These are phyloP conservation scores for Straminergon stramineum DNA, from an alignment of 225 moss, liverwort and hornwort species.

Conservation along the genomic window DNA sequence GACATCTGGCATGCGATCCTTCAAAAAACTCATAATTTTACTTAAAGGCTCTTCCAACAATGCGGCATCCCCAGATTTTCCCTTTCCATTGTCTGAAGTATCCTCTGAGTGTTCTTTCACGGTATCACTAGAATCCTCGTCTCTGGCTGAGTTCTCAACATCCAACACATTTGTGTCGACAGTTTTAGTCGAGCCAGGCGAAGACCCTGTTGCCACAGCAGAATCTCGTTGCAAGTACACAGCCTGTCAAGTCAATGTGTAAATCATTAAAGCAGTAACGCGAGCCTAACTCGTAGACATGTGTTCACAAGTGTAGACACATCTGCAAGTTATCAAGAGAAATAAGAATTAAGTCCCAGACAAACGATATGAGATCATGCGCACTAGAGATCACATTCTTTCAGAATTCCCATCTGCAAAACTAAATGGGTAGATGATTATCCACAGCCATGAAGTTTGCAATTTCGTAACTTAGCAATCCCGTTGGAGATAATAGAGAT, in stretches of 20 bases:
- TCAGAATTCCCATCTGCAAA: neutral
- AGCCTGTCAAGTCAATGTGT: conserved; percentile 38
- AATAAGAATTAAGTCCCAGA: neutral
- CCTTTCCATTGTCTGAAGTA: conserved; percentile 51
- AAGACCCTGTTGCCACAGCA: conserved; percentile 55
- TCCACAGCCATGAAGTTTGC: neutral
- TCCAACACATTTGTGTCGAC: conserved; percentile 48
- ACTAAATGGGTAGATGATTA: neutral
- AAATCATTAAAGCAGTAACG: neutral
- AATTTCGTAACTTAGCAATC: neutral
- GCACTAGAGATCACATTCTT: neutral
- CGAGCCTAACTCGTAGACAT: neutral
- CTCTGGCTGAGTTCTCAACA: conserved; percentile 46
- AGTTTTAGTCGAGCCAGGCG: conserved; percentile 47
- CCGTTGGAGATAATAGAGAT: neutral
- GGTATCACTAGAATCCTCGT: conserved; percentile 33
- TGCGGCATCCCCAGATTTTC: conserved; percentile 58
- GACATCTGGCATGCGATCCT: conserved; percentile 95
- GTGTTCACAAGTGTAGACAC: neutral
- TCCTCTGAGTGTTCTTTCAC: conserved; percentile 37
- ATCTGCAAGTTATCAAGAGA: neutral
- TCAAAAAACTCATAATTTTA: conserved; percentile 93
- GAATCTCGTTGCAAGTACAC: conserved; percentile 92
- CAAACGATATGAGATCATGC: neutral
- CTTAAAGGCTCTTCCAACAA: conserved; percentile 85